Evolutionary conservation across 768 basidiomycete genomes (phyloP).

Genomic region (Lactarius sanguifluus): DNA sequence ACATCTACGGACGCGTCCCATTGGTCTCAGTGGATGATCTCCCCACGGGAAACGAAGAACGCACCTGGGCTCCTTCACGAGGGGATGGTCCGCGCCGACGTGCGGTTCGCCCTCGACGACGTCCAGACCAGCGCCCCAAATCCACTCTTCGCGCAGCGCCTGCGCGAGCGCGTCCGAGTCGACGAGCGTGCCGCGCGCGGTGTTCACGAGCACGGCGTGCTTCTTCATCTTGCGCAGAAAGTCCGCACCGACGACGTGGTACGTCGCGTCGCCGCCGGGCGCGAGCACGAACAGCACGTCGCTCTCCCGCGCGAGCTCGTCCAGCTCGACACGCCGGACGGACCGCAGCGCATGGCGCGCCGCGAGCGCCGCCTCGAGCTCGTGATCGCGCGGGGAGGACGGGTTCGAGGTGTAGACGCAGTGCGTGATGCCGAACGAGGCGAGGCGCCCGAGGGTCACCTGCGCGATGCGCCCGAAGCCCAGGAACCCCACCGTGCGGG

Average conservation of each 20-base stretch:
- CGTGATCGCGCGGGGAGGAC: constrained; percentile 44
- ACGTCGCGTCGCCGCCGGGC: constrained; percentile 69
- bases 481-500: constrained; percentile 80
- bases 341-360: constrained; percentile 34
- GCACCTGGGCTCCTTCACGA: constrained; percentile 76
- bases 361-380: constrained; percentile 40
- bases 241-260: constrained; percentile 65
- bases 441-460: constrained; percentile 72
- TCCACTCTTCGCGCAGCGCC: constrained; percentile 73
- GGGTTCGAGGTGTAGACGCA: constrained; percentile 69
- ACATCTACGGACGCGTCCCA: constrained; percentile 47
- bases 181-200: constrained; percentile 81
- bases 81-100: constrained; percentile 67
- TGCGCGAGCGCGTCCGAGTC: constrained; percentile 86
- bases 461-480: constrained; percentile 96
- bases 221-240: constrained; percentile 86
- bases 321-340: constrained; percentile 59
- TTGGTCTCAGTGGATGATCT: constrained; percentile 2
- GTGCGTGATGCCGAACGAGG: constrained; percentile 78
- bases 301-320: constrained; percentile 69
- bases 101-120: constrained; percentile 92
- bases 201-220: constrained; percentile 80
- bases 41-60: constrained; percentile 14
- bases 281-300: constrained; percentile 86
- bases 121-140: constrained; percentile 92